Evolutionary conservation across 2,329 filamentous ascomycete species (phyloP).

Genomic region (Didymella arachidicola): DNA sequence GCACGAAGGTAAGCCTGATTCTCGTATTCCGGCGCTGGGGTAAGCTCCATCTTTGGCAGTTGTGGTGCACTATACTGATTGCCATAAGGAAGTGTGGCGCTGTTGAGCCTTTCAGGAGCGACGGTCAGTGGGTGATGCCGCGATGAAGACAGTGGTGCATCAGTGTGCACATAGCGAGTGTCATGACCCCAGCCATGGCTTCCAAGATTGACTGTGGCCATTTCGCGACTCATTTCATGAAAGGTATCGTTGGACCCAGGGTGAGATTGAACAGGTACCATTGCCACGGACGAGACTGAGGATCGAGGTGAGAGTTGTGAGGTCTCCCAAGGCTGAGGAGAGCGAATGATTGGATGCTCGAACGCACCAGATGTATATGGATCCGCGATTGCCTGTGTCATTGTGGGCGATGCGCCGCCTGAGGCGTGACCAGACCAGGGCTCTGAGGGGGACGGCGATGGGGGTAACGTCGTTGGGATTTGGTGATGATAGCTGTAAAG

Average conservation of each 20-base stretch:
- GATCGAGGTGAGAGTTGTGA: constrained; percentile 45
- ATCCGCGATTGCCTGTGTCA: constrained; percentile 42
- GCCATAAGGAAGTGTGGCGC: constrained; percentile 35
- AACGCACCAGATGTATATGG: constrained; percentile 45
- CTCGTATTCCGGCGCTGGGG: constrained; percentile 25
- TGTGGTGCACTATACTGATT: constrained; percentile 33
- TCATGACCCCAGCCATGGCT: constrained; percentile 39
- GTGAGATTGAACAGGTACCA: constrained; percentile 48
- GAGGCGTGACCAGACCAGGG: constrained; percentile 42
- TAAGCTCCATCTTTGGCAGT: constrained; percentile 14
- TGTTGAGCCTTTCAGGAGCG: constrained; percentile 42
- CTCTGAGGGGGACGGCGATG: constrained; percentile 48
- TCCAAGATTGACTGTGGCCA: constrained; percentile 31
- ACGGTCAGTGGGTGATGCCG: constrained; percentile 41
- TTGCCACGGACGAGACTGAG: constrained; percentile 41
- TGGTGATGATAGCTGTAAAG: constrained; percentile 44
- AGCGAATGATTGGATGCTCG: constrained; percentile 44
- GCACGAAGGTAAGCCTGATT: constrained; percentile 19
- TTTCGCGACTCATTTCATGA: constrained; percentile 29
- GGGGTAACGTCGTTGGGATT: constrained; percentile 38
- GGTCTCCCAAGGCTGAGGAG: constrained; percentile 42
- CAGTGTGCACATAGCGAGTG: constrained; percentile 26
- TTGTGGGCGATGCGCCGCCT: constrained; percentile 38
- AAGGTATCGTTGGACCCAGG: constrained; percentile 40
- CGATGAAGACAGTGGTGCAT: constrained; percentile 22